A percentile compares a stretch with the other conserved stretches of the same genome.
phyloP scores from a whole-genome alignment of 192 early-diverging fungal species.

The Backusella sp. region DNA sequence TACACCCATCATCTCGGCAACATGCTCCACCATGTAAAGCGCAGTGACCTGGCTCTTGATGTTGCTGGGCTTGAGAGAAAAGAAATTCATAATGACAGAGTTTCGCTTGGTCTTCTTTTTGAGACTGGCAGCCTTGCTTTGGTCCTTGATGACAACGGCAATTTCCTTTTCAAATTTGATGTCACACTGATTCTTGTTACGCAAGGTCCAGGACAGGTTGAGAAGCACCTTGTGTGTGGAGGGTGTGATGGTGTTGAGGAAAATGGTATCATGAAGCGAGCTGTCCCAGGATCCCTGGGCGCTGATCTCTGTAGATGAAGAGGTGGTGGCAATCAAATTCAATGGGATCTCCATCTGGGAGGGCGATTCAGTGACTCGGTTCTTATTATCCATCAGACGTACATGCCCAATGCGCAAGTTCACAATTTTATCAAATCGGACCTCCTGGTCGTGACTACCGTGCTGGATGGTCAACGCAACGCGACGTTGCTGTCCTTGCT shows the following conservation, averaged over 20 bases:
- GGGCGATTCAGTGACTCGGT: slow-evolving; percentile 50
- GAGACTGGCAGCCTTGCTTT: slow-evolving; percentile 11
- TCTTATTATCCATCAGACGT: slow-evolving; percentile 56
- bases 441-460: slow-evolving; percentile 43
- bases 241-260: slow-evolving; percentile 63
- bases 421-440: slow-evolving; percentile 46
- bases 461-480: slow-evolving; percentile 63
- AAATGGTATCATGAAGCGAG: slow-evolving; percentile 63
- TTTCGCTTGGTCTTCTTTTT: slow-evolving; percentile 11
- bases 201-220: slow-evolving; percentile 50
- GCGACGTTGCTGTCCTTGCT: slow-evolving; percentile 75
- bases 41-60: slow-evolving; percentile 11
- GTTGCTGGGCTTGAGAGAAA: not conserved
- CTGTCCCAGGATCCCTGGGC: slow-evolving; percentile 71
- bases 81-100: slow-evolving; percentile 13
- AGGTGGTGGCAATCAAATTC: slow-evolving; percentile 44
- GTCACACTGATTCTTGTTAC: slow-evolving; percentile 52
- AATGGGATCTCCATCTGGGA: slow-evolving; percentile 46
- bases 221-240: slow-evolving; percentile 59
- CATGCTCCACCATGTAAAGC: not conserved
- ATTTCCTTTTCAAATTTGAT: slow-evolving; percentile 58
- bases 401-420: slow-evolving; percentile 45
- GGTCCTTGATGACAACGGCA: slow-evolving; percentile 55
- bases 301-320: slow-evolving; percentile 40
- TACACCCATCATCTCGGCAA: not conserved